Evolutionary conservation across 257 asterid species (phyloP).

Genomic region (Gentiana macrophylla): DNA sequence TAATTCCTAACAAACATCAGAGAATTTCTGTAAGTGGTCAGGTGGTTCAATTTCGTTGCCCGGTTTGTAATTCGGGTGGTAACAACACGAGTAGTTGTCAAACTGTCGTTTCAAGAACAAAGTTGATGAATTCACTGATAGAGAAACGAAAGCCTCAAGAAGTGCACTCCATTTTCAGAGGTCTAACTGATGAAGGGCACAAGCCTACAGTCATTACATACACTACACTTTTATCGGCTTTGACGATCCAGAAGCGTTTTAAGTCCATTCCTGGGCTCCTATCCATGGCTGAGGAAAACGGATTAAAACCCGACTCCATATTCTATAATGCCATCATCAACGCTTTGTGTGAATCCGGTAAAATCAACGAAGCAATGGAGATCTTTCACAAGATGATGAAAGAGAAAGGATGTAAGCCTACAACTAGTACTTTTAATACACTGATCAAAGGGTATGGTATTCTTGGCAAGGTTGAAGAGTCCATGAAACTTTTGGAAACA

Average conservation of each 20-base stretch:
- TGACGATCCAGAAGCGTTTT: slow-evolving; percentile 70
- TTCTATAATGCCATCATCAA: slow-evolving; percentile 93
- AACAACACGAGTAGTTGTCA: slow-evolving; percentile 33
- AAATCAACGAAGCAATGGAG: slow-evolving; percentile 75
- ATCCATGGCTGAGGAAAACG: slow-evolving; percentile 52
- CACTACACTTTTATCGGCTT: slow-evolving; percentile 76
- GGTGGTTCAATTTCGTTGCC: slow-evolving; percentile 31
- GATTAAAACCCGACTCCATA: slow-evolving; percentile 77
- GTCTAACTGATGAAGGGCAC: slow-evolving; percentile 73
- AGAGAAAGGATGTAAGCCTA: slow-evolving; percentile 72
- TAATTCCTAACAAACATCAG: slow-evolving; percentile 27
- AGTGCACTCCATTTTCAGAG: slow-evolving; percentile 51
- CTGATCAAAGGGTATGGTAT: slow-evolving; percentile 83
- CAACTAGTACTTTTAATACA: slow-evolving; percentile 72
- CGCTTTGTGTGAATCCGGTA: slow-evolving; percentile 89
- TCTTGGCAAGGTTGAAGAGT: slow-evolving; percentile 80
- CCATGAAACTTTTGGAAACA: slow-evolving; percentile 48
- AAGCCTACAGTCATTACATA: slow-evolving; percentile 82
- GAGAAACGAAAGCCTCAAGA: slow-evolving; percentile 59
- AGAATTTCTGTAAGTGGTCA: slow-evolving; percentile 24
- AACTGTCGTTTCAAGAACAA: slow-evolving; percentile 72
- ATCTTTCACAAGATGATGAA: slow-evolving; percentile 52
- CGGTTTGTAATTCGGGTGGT: slow-evolving; percentile 33
- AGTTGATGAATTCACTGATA: slow-evolving; percentile 67
- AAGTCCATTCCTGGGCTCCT: slow-evolving; percentile 69